Base-by-base conservation (phyloP, 2,329 filamentous ascomycete genomes). In the Fusarium sororula region DNA sequence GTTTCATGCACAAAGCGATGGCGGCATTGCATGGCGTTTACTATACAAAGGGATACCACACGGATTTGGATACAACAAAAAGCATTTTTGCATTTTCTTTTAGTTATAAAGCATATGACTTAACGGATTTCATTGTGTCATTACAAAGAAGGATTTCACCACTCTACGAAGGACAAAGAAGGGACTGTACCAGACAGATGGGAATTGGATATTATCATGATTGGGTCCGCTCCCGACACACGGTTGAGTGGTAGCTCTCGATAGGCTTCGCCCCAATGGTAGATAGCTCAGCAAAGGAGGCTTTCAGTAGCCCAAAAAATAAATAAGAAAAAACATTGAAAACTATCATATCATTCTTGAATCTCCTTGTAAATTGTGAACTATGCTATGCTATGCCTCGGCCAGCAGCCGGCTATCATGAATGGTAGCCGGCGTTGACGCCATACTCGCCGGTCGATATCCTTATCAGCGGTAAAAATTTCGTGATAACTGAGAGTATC, bases 21-120 rank as follows among this genome's bases (percentile, higher is more conserved):
- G 75, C 72, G 77, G 77, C 78, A 79, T 78, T 68, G 73, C 63
- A 73, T 55, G 78, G 80, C 77, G 78, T 79, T 80, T 55, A 63
- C 35, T 72, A 78, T 62, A 74, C 62, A 73, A 63, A 58, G 66
- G 73, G 73, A 81, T 81, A 80, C 79, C 79, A 78, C 74, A 74
- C 56, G 78, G 78, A 73, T 57, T 69, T 72, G 69, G 66, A 66
- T 73, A 68, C 62, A 66, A 26, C 55, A 68, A 77, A 72, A 74
- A 70, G 71, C 69, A 67, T 65, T 48, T 62, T 51, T 69, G 47
- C 59, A 66, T 68, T 70, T 74, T 64, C 48, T 45, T 63, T 63
- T 56, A 68, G 63, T n/a, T 38, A 56, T 44, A 65, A 51, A 58
- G 53, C 32, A 61, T 39, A 63, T 56, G 61, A 70, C 39, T 45